Percentiles rank a stretch among this genome's conserved stretches.
Conservation (phyloP, 2,329 filamentous ascomycete genomes). For the Colletotrichum melonis region DNA sequence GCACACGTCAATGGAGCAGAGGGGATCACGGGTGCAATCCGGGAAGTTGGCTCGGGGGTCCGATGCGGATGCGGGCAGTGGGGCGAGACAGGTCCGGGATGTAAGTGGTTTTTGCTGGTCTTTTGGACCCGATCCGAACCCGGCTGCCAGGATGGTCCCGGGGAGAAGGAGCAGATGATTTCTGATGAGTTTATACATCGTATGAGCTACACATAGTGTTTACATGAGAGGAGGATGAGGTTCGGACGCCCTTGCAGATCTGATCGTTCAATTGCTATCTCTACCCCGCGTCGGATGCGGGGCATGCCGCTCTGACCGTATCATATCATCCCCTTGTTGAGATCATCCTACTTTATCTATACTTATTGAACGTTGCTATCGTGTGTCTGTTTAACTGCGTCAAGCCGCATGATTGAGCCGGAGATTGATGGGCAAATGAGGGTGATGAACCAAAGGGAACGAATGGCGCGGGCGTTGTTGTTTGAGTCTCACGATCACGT, state of each 20-base stretch:
- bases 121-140: not conserved
- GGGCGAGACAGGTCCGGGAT: conserved; percentile 9
- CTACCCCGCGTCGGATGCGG: conserved; percentile 9
- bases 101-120: conserved; percentile 9
- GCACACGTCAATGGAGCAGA: conserved; percentile 55
- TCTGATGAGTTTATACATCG: not conserved
- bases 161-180: not conserved
- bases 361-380: not conserved
- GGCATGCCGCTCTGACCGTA: conserved; percentile 2
- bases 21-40: conserved; percentile 41
- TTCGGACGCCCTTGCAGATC: not conserved
- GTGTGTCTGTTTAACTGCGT: no score
- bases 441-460: no score
- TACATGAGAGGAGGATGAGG: not conserved
- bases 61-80: not conserved
- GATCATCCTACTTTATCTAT: not conserved
- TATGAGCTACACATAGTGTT: not conserved
- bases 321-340: not conserved
- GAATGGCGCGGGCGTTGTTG: no score
- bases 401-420: no score
- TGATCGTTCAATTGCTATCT: not conserved
- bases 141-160: not conserved
- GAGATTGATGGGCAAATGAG: no score
- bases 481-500: no score
- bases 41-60: conserved; percentile 29